phyloP scores from a whole-genome alignment of 192 early-diverging fungal genomes.

The Backusella liffmaniae region DNA sequence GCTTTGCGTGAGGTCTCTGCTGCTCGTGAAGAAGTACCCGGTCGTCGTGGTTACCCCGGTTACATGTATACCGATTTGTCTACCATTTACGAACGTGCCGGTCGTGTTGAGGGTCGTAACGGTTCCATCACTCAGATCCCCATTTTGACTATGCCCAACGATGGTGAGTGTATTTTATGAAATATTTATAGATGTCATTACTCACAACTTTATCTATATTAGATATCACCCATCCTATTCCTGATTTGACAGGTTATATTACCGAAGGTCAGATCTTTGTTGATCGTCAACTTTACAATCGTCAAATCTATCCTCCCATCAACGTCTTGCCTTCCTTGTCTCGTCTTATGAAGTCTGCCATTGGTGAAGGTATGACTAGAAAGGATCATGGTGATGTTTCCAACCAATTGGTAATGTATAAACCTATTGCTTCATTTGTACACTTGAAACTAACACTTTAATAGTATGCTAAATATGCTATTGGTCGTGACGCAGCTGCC shows the following conservation, averaged over 20 bases:
- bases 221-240: slow-evolving; percentile 99
- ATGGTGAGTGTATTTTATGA: slow-evolving; percentile 56
- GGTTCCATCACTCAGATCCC: slow-evolving; percentile 99
- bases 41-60: slow-evolving; percentile 98
- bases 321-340: slow-evolving; percentile 98
- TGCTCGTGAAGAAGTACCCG: slow-evolving; percentile 98
- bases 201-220: background rate
- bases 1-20: slow-evolving; percentile 99
- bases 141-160: slow-evolving; percentile 99
- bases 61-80: slow-evolving; percentile 99
- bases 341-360: slow-evolving; percentile 98
- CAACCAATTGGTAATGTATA: slow-evolving; percentile 80
- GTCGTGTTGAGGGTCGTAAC: slow-evolving; percentile 95
- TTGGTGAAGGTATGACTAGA: slow-evolving; percentile 96
- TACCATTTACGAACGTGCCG: slow-evolving; percentile 99
- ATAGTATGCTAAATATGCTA: slow-evolving; percentile 98
- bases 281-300: slow-evolving; percentile 97
- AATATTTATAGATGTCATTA: background rate
- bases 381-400: slow-evolving; percentile 99
- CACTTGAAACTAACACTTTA: background rate
- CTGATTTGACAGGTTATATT: slow-evolving; percentile 99
- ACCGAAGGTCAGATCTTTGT: slow-evolving; percentile 99
- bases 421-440: background rate
- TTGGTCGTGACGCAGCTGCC: slow-evolving; percentile 97
- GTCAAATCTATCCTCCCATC: slow-evolving; percentile 99